Evolutionary conservation across 179 eudicot species (phyloP), one percentile per base, ranked within the genome.

Genomic region (Camellia oleifera): DNA sequence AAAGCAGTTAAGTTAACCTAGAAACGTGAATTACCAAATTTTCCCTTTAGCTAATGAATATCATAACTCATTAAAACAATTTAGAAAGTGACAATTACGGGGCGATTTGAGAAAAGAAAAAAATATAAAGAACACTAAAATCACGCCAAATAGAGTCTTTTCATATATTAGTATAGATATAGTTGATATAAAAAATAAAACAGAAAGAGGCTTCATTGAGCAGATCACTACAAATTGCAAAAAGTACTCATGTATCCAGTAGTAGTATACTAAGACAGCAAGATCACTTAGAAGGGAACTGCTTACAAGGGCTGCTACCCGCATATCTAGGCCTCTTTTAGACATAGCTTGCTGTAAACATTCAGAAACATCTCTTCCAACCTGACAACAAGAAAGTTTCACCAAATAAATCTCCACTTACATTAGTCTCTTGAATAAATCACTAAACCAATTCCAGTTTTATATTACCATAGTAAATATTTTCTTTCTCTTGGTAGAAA

Each of bases 221-320:
- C 45, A 66, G 69, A 66, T 44, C 69, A 66, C 13, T 32, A 66
- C 15, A 66, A 26, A 66, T 66, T 66, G 15, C 44, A 66, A 4
- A 66, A 66, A 66, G 13, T 66, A 11, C 14, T 66, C 45, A 66
- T 23, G 69, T 8, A 23, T 23, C 45, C 42, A 66, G 45, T 23
- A 45, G 61, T 23, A 45, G 61, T 23, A 54, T 26, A 46, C 40
- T 32, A 42, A 32, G 45, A 79, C 23, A 72, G 11, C 7, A 45
- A 79, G 46, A 61, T 61, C 7, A 50, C 20, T 75, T 8, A 72
- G 20, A 81, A 77, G 70, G 8, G 48, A 52, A 62, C 71, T 56
- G 60, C 96, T 85, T 87, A 94, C 98, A 85, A 94, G 85, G 42
- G 88, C 90, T 77, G 89, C 84, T 62, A 94, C 93, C 56, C 85